A percentile compares a stretch with the other conserved stretches of the same genome.
phyloP scores from a whole-genome alignment of 495 filamentous ascomycete genomes.

The Tricharina praecox region DNA sequence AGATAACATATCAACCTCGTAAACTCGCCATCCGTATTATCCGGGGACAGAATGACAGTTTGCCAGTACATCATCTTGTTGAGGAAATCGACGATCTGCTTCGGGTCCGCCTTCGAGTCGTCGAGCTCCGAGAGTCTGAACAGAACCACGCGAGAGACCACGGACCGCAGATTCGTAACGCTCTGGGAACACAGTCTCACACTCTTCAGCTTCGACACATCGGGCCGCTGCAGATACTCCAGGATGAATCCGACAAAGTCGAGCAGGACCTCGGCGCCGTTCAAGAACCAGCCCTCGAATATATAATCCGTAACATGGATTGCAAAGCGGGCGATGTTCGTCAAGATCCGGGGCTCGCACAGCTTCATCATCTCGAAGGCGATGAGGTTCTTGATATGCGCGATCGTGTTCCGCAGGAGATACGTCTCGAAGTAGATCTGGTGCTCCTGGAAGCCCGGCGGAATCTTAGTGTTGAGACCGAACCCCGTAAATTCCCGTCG shows the following conservation, averaged over 20 bases:
- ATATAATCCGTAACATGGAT: constrained; percentile 71
- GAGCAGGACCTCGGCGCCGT: constrained; percentile 62
- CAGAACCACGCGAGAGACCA: constrained; percentile 59
- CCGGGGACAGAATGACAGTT: constrained; percentile 61
- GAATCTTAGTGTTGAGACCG: constrained; percentile 68
- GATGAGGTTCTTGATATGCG: constrained; percentile 49
- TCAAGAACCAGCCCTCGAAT: constrained; percentile 68
- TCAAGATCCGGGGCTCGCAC: constrained; percentile 66
- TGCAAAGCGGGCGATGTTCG: constrained; percentile 65
- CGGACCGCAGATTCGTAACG: constrained; percentile 51
- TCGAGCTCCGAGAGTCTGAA: constrained; percentile 72
- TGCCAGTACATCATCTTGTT: constrained; percentile 90
- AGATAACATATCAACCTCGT: constrained; percentile 76
- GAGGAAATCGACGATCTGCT: constrained; percentile 49
- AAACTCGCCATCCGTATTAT: constrained; percentile 56
- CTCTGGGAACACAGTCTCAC: constrained; percentile 77
- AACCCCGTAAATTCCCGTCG: constrained; percentile 85
- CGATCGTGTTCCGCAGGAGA: constrained; percentile 56
- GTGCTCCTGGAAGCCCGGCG: constrained; percentile 80
- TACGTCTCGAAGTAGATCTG: constrained; percentile 92
- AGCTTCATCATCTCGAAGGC: constrained; percentile 53
- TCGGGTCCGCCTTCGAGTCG: constrained; percentile 38
- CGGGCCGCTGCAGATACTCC: constrained; percentile 76
- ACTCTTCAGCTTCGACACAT: constrained; percentile 60
- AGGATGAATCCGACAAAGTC: constrained; percentile 73